Conservation (phyloP, 2,329 filamentous ascomycete genomes). For the Chalaropsis thielavioides region DNA sequence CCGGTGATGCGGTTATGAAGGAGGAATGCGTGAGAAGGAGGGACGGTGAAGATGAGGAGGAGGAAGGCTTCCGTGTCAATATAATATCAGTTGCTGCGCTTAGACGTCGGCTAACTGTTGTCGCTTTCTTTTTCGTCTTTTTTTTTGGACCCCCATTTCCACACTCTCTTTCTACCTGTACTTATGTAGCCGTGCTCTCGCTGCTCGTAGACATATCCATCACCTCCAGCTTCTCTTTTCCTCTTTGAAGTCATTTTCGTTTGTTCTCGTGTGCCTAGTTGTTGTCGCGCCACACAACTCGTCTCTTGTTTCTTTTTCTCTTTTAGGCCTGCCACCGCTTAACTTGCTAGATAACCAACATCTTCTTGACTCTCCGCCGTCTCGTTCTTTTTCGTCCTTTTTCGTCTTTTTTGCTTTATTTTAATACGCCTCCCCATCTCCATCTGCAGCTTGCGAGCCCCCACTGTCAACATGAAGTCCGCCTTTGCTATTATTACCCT, state of each 20-base stretch:
- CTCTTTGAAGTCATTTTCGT: not conserved
- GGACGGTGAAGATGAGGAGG: not conserved
- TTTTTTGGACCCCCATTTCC: not conserved
- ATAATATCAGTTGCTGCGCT: not conserved
- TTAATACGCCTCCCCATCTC: not conserved
- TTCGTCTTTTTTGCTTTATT: not conserved
- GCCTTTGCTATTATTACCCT: constrained; percentile 25
- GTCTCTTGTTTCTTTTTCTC: not conserved
- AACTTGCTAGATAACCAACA: not conserved
- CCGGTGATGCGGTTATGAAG: not conserved
- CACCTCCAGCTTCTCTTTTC: not conserved
- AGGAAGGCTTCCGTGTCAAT: not conserved
- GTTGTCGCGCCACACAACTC: not conserved
- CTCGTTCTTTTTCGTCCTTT: not conserved
- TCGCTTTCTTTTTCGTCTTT: not conserved
- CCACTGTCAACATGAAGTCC: constrained; percentile 28
- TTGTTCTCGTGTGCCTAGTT: not conserved
- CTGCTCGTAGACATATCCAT: not conserved
- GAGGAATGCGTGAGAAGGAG: not conserved
- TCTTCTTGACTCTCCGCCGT: not conserved
- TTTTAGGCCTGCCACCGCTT: not conserved
- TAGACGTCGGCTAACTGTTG: not conserved
- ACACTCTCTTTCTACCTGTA: not conserved
- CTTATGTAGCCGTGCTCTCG: not conserved
- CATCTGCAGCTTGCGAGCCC: not conserved